These are phyloP conservation scores for Solanum gracilifrons DNA, from an alignment of 257 asterid species.

Conservation along the genomic window DNA sequence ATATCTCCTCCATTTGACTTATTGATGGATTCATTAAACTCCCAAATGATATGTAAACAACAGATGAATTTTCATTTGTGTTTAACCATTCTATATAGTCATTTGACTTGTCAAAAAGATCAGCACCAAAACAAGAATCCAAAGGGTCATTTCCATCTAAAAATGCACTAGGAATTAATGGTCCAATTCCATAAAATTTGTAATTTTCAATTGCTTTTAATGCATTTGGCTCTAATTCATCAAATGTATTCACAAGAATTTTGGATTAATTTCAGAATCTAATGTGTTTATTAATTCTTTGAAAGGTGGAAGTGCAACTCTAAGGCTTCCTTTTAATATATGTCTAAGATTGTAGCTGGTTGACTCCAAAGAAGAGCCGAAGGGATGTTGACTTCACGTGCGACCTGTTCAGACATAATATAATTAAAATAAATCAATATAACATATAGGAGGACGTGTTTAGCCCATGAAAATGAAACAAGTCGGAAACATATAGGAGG, in stretches of 20 bases:
- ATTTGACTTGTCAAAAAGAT: slow-evolving; percentile 1
- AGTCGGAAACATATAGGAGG: not conserved
- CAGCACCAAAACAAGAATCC: slow-evolving; percentile 4
- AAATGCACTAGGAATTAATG: slow-evolving; percentile 16
- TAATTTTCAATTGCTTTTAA: slow-evolving; percentile 11
- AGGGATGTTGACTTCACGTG: slow-evolving; percentile 22
- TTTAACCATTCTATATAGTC: slow-evolving; percentile 18
- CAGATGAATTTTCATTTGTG: slow-evolving; percentile 14
- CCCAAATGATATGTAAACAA: slow-evolving; percentile 24
- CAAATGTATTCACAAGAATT: slow-evolving; percentile 15
- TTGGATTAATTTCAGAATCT: slow-evolving; percentile 3
- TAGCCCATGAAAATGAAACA: not conserved
- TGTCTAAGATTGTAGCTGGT: slow-evolving; percentile 19
- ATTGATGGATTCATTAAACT: slow-evolving; percentile 6
- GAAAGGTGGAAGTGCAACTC: not conserved
- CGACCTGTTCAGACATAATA: slow-evolving; percentile 4
- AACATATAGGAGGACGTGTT: too few species aligned
- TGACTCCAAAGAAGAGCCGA: slow-evolving; percentile 28
- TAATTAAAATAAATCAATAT: not conserved
- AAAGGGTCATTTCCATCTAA: slow-evolving; percentile 2
- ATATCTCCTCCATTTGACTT: slow-evolving; percentile 13
- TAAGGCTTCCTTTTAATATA: not conserved
- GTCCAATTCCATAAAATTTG: slow-evolving; percentile 23
- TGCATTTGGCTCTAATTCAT: slow-evolving; percentile 10
- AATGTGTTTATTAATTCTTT: slow-evolving; percentile 14